Percentiles rank a stretch among this genome's conserved stretches.
Conservation (phyloP, 2,329 filamentous ascomycete genomes). For the Lasiodiplodia theobromae region DNA sequence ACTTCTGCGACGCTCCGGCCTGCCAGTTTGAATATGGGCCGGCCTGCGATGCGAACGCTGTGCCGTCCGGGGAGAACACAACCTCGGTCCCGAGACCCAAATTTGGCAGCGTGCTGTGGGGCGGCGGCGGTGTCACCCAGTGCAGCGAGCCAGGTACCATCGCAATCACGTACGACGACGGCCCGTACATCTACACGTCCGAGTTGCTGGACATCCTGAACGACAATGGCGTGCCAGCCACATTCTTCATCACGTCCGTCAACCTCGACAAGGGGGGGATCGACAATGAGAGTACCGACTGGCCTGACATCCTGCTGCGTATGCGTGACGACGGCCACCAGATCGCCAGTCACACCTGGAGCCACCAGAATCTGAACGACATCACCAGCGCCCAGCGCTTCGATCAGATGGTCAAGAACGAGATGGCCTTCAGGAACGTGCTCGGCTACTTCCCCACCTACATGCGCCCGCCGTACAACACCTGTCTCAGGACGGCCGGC, state of each 20-base stretch:
- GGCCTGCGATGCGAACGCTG: constrained; percentile 49
- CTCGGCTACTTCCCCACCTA: constrained; percentile 58
- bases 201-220: constrained; percentile 68
- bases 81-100: constrained; percentile 60
- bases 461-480: constrained; percentile 59
- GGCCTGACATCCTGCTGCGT: constrained; percentile 51
- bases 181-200: constrained; percentile 67
- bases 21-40: constrained; percentile 49
- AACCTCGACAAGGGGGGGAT: constrained; percentile 64
- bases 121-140: constrained; percentile 63
- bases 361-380: constrained; percentile 51
- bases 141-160: constrained; percentile 64
- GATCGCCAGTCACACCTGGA: constrained; percentile 58
- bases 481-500: constrained; percentile 38
- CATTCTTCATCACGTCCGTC: constrained; percentile 70
- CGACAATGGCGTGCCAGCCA: constrained; percentile 67
- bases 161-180: constrained; percentile 73
- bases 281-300: constrained; percentile 46
- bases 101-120: constrained; percentile 64
- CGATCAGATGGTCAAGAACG: constrained; percentile 58
- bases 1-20: constrained; percentile 67
- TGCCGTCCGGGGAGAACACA: constrained; percentile 63
- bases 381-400: constrained; percentile 44
- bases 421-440: constrained; percentile 58
- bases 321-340: constrained; percentile 61